phyloP scores from a whole-genome alignment of 306 rosid species.

The Vachellia pachyceras region DNA sequence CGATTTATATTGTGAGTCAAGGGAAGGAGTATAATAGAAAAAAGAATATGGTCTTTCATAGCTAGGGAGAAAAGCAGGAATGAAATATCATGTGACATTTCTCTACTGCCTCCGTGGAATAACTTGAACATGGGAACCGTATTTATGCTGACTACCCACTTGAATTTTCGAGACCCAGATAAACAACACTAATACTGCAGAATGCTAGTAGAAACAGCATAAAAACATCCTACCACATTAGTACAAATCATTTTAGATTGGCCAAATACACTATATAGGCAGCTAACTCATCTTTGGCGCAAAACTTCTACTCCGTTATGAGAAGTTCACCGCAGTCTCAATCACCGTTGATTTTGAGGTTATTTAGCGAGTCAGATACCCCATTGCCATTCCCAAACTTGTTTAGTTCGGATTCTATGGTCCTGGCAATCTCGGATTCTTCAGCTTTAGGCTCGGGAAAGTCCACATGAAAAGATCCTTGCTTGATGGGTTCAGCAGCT shows the following conservation, averaged over 20 bases:
- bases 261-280: constrained; percentile 11
- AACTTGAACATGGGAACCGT: constrained; percentile 37
- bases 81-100: constrained; percentile 43
- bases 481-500: constrained; percentile 61
- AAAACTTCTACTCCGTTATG: background rate
- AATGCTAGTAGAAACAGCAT: constrained; percentile 33
- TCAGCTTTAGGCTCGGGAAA: constrained; percentile 66
- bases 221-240: constrained; percentile 39
- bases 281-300: constrained; percentile 20
- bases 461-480: constrained; percentile 85
- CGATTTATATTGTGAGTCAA: too few relatives aligned
- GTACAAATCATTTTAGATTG: constrained; percentile 14
- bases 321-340: constrained; percentile 9
- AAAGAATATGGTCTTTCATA: background rate
- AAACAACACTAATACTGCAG: constrained; percentile 39
- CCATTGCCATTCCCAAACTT: constrained; percentile 55
- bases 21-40: background rate
- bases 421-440: constrained; percentile 60
- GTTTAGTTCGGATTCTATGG: constrained; percentile 69
- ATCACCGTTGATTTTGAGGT: constrained; percentile 51
- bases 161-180: constrained; percentile 46
- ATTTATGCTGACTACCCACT: constrained; percentile 39
- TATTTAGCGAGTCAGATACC: constrained; percentile 47
- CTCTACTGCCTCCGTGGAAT: constrained; percentile 29
- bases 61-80: background rate